phyloP scores from a whole-genome alignment of 805 yeast genomes.

The Lachancea cidri region DNA sequence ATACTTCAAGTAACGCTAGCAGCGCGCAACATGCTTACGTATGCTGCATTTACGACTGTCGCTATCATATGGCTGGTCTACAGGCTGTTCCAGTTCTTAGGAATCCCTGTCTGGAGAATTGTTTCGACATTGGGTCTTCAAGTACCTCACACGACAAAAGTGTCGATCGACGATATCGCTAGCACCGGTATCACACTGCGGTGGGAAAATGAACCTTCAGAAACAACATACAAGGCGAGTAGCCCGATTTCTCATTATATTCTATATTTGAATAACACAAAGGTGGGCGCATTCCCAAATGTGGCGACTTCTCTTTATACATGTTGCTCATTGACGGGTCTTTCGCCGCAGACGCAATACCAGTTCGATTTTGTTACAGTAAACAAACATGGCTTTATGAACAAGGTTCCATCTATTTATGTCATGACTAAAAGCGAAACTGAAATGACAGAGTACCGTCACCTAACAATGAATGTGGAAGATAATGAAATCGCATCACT shows the following conservation, averaged over 20 bases:
- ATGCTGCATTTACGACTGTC: constrained; percentile 9
- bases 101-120: constrained; percentile 28
- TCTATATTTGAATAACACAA: constrained; percentile 27
- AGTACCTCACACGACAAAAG: constrained; percentile 31
- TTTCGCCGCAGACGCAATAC: constrained; percentile 24
- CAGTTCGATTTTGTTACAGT: constrained; percentile 32
- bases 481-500: constrained; percentile 6
- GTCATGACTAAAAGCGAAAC: constrained; percentile 21
- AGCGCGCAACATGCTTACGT: constrained; percentile 6
- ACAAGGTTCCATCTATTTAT: constrained; percentile 28
- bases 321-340: constrained; percentile 27
- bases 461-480: constrained; percentile 16
- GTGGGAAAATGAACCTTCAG: constrained; percentile 32
- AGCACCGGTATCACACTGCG: constrained; percentile 27
- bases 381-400: constrained; percentile 31
- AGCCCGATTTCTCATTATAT: constrained; percentile 26
- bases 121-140: constrained; percentile 25
- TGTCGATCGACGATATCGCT: constrained; percentile 31
- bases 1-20: constrained; percentile 1
- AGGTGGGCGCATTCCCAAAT: constrained; percentile 30
- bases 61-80: constrained; percentile 25
- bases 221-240: constrained; percentile 6
- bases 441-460: constrained; percentile 6
- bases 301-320: constrained; percentile 28
- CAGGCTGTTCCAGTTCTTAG: constrained; percentile 25